phyloP scores from a whole-genome alignment of 192 early-diverging fungal genomes.

The Lobosporangium transversale region DNA sequence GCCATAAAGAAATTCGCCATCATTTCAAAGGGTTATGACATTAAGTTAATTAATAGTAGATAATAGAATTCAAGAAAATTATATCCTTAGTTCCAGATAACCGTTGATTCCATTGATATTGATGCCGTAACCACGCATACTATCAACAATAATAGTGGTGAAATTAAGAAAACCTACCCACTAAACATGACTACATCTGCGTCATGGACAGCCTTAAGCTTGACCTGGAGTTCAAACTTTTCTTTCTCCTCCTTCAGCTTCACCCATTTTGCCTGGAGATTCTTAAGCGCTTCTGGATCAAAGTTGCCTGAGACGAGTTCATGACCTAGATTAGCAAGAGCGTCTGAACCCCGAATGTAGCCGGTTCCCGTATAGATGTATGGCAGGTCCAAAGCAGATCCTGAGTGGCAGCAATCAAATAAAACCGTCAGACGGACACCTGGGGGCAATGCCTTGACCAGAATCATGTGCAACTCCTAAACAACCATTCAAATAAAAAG shows the following conservation, averaged over 20 bases:
- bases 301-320: constrained; percentile 38
- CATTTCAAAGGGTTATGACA: no score
- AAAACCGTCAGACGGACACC: constrained; percentile 75
- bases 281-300: constrained; percentile 38
- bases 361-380: constrained; percentile 70
- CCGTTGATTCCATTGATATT: neutral
- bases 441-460: constrained; percentile 59
- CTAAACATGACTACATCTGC: constrained; percentile 76
- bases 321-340: constrained; percentile 29
- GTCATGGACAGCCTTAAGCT: constrained; percentile 35
- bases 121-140: neutral
- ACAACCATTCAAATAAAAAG: neutral
- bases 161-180: constrained; percentile 52
- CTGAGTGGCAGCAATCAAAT: constrained; percentile 81
- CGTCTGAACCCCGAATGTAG: constrained; percentile 34
- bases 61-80: neutral
- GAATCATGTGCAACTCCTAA: constrained; percentile 47
- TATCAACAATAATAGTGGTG: neutral
- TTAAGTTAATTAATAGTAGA: no score
- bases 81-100: neutral
- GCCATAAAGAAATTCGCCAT: constrained; percentile 1
- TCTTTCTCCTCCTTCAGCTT: constrained; percentile 22
- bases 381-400: constrained; percentile 73
- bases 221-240: constrained; percentile 35
- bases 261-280: constrained; percentile 38